Evolutionary conservation across 768 basidiomycete species (phyloP).

Genomic region (Crepidotus variabilis): DNA sequence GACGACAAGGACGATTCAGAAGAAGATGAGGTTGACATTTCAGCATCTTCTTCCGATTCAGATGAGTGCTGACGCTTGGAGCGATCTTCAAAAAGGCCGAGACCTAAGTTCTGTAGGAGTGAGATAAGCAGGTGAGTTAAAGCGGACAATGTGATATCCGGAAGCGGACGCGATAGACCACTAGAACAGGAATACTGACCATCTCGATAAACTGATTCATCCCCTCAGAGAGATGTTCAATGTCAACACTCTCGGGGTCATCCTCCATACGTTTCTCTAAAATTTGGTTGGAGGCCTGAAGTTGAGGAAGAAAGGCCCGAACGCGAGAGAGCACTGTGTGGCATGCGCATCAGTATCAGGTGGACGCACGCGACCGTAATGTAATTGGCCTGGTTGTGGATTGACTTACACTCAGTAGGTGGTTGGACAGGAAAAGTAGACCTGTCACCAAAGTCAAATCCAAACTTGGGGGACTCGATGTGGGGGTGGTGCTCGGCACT

Average conservation of each 20-base stretch:
- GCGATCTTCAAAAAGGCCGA: constrained; percentile 55
- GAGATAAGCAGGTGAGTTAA: not conserved
- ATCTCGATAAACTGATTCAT: constrained; percentile 61
- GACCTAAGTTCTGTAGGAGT: constrained; percentile 51
- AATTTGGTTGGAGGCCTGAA: constrained; percentile 60
- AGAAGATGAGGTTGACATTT: constrained; percentile 25
- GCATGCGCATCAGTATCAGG: not conserved
- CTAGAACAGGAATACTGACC: constrained; percentile 31
- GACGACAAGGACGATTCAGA: constrained; percentile 20
- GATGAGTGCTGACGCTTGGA: constrained; percentile 13
- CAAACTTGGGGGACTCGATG: constrained; percentile 8
- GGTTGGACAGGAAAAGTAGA: constrained; percentile 35
- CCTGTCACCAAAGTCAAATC: constrained; percentile 35
- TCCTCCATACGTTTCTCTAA: constrained; percentile 41
- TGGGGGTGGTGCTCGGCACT: not conserved
- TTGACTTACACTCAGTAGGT: constrained; percentile 45
- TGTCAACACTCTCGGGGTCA: constrained; percentile 61
- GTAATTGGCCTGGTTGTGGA: not conserved
- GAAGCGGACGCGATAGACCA: not conserved
- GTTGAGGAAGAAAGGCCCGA: constrained; percentile 62
- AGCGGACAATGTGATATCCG: not conserved
- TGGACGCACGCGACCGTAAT: not conserved
- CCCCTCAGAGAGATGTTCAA: constrained; percentile 55
- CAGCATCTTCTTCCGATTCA: constrained; percentile 22
- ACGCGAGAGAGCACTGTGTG: constrained; percentile 58